Evolutionary conservation across 495 filamentous ascomycete species (phyloP), one percentile per base, ranked within the genome.

Genomic region (Annulohypoxylon stygium): DNA sequence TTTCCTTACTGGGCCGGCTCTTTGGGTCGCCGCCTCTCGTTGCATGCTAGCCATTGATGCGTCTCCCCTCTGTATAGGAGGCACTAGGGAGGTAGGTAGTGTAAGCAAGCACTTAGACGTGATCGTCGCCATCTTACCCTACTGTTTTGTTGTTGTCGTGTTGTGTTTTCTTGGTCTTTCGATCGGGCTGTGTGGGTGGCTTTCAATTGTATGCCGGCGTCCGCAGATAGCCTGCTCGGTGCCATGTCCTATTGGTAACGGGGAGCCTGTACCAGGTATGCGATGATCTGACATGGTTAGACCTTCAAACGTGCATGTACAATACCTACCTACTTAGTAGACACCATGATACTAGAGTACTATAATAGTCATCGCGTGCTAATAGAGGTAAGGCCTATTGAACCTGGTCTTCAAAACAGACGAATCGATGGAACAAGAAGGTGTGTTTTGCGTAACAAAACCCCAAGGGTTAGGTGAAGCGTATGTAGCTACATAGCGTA

Each of bases 371-470:
- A 33, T 75, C 62, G 66, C 66, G 59, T 72, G 51, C 57, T 45
- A 70, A 53, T 59, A 43, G 51, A 67, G 64, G 53, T 37, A 54
- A 61, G 30, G 59, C 63, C 63, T 33, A 23, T 26, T 65, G 50
- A 65, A 59, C 55, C 47, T 7, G 62, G 54, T 54, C 55, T 34
- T 57, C 43, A 51, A 65, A 34, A 57, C 41, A 25, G 47, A 64
- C 36, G 16, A 23, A 61, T 65, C 30, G 70, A 76, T 76, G 66
- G 76, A 75, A 76, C 61, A 60, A 76, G 69, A 75, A 75, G 75
- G 75, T 77, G 69, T 77, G 75, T 75, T 74, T 51, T 74, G 55
- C 65, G 61, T 61, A 65, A 61, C 60, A 39, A 41, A 73, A 14
- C 39, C 37, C 69, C 63, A 60, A 69, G 68, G 57, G 61, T 26